Evolutionary conservation across 139 green algal species (phyloP).

Genomic region (Micromonas pusilla): DNA sequence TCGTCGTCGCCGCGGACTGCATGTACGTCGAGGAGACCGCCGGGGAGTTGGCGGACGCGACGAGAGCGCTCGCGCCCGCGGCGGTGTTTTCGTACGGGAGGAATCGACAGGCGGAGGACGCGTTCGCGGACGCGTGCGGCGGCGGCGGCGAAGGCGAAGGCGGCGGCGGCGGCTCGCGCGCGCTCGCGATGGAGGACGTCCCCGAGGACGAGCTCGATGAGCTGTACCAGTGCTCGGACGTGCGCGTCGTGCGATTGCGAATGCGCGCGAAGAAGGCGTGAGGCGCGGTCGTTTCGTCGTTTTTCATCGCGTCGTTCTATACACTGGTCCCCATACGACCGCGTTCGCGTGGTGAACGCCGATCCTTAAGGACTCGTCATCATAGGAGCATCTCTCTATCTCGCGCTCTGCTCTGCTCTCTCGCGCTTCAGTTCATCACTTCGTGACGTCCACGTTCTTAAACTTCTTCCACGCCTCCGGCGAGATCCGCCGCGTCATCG

Average conservation of each 20-base stretch:
- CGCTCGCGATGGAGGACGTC: not conserved
- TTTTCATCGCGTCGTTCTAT: no score
- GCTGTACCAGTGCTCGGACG: conserved; percentile 11
- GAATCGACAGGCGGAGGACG: conserved; percentile 8
- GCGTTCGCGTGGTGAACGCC: no score
- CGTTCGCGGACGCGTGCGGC: not conserved
- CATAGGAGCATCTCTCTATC: no score
- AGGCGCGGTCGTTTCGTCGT: no score
- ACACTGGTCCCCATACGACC: no score
- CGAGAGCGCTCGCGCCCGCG: not conserved
- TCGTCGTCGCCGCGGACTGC: conserved; percentile 8
- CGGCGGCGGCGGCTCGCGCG: no score
- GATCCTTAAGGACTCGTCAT: no score
- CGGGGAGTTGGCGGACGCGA: not conserved
- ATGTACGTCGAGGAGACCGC: not conserved
- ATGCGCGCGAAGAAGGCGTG: no score
- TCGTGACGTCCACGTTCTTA: conserved; percentile 50
- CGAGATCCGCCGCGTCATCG: conserved; percentile 83
- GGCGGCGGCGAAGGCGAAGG: not conserved
- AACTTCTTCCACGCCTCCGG: conserved; percentile 52
- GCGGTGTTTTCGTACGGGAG: not conserved
- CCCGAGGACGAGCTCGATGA: not conserved
- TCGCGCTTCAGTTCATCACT: not conserved
- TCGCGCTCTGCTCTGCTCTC: not conserved
- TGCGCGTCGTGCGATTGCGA: not conserved